Evolutionary conservation across 768 basidiomycete species (phyloP), one percentile per base, ranked within the genome.

Genomic region (Pleurotus eryngii): DNA sequence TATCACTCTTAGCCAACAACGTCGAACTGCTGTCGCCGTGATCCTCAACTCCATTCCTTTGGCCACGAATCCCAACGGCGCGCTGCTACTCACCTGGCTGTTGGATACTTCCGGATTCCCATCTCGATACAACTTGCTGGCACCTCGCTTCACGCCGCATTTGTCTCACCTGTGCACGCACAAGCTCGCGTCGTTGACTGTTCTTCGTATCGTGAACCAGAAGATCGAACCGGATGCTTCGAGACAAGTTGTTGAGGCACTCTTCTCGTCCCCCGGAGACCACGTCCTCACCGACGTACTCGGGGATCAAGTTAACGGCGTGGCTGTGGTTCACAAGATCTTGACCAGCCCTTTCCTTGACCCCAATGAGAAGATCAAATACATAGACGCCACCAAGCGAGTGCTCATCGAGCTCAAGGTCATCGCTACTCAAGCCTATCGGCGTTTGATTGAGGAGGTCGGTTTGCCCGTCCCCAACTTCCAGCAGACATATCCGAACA

Each of bases 41-140:
- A 92, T 98, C 60, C 80, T 98, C 64, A 98, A 99, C 76, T 96
- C 95, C 5, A 97, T 98, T 57, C 95, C 96, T 27, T 81, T 99
- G 58, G 95, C 95, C 14, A 98, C 96, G 15, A 98, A 97, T 68
- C 94, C 96, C 8, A 99, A 99, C 65, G 97, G 97, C 55, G 95
- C 97, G 1, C 78, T 99, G 50, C 77, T 98, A 56, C 75, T 99
- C 56, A 98, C 95, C 11, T 99, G 97, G 97, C 81, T 99, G 46
- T 83, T 98, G 60, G 97, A 99, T 67, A 89, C 92, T 0, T 97
- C 95, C 46, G 86, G 86, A 61, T 92, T 99, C 78, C 92, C 92
- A 1, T 95, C 94, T n/a, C 85, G 97, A 45, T 99, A 97, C 77
- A 87, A 89, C 58, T 78, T 99, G 49, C 80, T 98, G 47, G 95